Evolutionary conservation across 768 basidiomycete species (phyloP).

Genomic region (Termitomyces sp.): DNA sequence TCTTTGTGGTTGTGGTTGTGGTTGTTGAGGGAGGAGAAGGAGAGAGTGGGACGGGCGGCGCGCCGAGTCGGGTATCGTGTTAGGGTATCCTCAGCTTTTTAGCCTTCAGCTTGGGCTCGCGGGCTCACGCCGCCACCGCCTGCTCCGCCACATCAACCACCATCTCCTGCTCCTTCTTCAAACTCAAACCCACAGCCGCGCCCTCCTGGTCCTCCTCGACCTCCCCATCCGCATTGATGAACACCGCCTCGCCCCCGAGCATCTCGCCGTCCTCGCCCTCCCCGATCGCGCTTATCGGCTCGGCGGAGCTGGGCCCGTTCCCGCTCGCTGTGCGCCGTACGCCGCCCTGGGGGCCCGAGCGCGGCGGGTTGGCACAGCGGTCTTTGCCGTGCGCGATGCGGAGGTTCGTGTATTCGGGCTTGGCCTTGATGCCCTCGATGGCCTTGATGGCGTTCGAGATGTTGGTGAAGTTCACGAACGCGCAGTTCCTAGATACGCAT

Average conservation of each 20-base stretch:
- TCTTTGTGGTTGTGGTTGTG: neutral
- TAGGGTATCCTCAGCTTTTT: slow-evolving; percentile 14
- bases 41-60: neutral
- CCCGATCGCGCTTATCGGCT: slow-evolving; percentile 34
- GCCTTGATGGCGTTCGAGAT: slow-evolving; percentile 96
- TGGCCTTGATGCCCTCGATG: slow-evolving; percentile 92
- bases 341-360: slow-evolving; percentile 73
- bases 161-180: neutral
- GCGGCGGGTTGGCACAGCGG: slow-evolving; percentile 89
- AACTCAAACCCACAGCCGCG: neutral
- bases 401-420: slow-evolving; percentile 85
- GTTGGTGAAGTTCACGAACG: slow-evolving; percentile 95
- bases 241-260: slow-evolving; percentile 28
- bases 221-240: slow-evolving; percentile 22
- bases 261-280: slow-evolving; percentile 32
- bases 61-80: neutral
- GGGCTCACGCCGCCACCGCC: slow-evolving; percentile 16
- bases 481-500: slow-evolving; percentile 70
- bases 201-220: slow-evolving; percentile 9
- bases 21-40: too few species aligned
- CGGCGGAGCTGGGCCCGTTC: slow-evolving; percentile 27
- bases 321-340: slow-evolving; percentile 28
- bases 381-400: slow-evolving; percentile 96
- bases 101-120: slow-evolving; percentile 17
- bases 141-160: slow-evolving; percentile 1